Evolutionary conservation across 805 yeast species (phyloP), one percentile per base, ranked within the genome.

Genomic region (Candida lessepsii): DNA sequence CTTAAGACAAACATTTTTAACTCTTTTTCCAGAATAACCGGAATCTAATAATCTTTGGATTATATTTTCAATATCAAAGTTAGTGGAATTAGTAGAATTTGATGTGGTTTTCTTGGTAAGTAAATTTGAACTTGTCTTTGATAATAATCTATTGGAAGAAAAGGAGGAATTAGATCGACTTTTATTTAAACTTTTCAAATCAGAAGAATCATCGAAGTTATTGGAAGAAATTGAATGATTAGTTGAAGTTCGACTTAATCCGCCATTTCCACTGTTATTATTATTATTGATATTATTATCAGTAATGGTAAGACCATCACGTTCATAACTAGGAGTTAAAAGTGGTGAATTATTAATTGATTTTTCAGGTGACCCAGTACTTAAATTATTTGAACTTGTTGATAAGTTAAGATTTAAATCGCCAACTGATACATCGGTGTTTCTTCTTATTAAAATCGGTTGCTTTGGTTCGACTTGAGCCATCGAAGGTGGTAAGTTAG

Each of bases 21-120:
- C 88, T 56, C 96, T 76, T 60, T 91, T 93, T 6, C 97, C 98
- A 9, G 90, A 78, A 63, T 93, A 93, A 8, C 98, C 99, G 1
- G 96, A 96, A 65, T 93, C 98, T 47, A 93, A 71, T 48, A 93
- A 72, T 51, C 95, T 71, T 66, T 90, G 97, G 45, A 93, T 93
- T 35, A 87, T 71, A 55, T 87, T 95, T 63, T 93, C 99, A 33
- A 93, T 75, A 58, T 90, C 74, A 27, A 67, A 60, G 32, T 51
- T 41, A 17, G 32, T 34, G 2, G 49, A 27, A 24, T 41, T 40
- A 9, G 49, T 39, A 17, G 49, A 31, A 13, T 14, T 29, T 15
- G 39, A 43, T 16, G 51, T 49, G 2, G 45, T 26, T 29, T 37
- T 20, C 17, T 42, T 33, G 11, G 42, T 28, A 3, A 44, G 28